Conservation (phyloP, 2,329 filamentous ascomycete species). For the Claviceps sorghi region DNA sequence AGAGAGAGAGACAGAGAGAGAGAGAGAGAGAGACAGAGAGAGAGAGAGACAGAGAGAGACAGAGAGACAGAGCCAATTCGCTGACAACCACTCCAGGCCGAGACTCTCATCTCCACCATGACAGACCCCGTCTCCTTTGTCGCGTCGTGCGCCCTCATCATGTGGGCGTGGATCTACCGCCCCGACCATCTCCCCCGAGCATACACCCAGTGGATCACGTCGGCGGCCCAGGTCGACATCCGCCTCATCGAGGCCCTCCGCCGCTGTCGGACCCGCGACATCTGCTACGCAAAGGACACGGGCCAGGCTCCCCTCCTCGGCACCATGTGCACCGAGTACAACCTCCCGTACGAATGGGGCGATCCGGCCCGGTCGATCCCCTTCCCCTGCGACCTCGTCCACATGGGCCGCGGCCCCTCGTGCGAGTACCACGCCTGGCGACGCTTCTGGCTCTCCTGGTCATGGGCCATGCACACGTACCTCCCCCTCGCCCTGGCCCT, state of each 20-base stretch:
- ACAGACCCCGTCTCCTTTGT: conserved; percentile 60
- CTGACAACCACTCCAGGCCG: conserved; percentile 11
- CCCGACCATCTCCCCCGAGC: conserved; percentile 54
- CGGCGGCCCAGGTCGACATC: conserved; percentile 58
- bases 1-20: too few species aligned
- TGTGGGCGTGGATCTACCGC: conserved; percentile 80
- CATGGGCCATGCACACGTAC: conserved; percentile 63
- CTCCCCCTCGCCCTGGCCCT: conserved; percentile 59
- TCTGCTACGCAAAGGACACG: conserved; percentile 60
- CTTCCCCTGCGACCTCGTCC: conserved; percentile 71
- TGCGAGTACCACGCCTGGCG: conserved; percentile 61
- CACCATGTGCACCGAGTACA: conserved; percentile 58
- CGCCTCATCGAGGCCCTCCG: conserved; percentile 63
- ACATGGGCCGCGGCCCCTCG: conserved; percentile 59
- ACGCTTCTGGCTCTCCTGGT: conserved; percentile 55
- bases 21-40: not conserved
- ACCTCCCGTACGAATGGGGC: conserved; percentile 54
- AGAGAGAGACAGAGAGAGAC: too few species aligned
- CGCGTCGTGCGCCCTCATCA: conserved; percentile 57
- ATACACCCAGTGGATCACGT: conserved; percentile 72
- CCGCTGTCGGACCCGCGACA: conserved; percentile 44
- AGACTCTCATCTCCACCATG: conserved; percentile 21
- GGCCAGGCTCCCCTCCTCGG: conserved; percentile 53
- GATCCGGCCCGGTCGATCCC: conserved; percentile 56
- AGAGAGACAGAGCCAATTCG: not conserved